Conservation (phyloP, 2,329 filamentous ascomycete genomes). For the Fusarium sp. region DNA sequence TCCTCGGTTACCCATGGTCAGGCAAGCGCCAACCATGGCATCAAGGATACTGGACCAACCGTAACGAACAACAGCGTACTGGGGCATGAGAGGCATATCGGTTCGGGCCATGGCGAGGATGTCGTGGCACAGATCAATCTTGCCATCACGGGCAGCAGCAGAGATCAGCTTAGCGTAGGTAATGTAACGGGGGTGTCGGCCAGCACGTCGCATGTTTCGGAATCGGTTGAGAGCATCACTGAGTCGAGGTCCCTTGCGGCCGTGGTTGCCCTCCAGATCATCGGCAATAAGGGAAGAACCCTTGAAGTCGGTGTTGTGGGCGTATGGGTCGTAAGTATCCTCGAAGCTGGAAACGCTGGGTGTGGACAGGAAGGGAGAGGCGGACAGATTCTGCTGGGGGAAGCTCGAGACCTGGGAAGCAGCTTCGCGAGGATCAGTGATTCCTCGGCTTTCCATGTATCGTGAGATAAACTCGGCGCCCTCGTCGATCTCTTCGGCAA, state of each 20-base stretch:
- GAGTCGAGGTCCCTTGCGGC: conserved; percentile 78
- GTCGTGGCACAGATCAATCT: conserved; percentile 85
- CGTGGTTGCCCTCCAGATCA: conserved; percentile 83
- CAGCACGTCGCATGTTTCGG: conserved; percentile 91
- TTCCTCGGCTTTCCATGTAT: conserved; percentile 68
- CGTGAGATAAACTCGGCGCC: conserved; percentile 76
- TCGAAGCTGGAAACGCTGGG: conserved; percentile 73
- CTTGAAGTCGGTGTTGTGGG: conserved; percentile 90
- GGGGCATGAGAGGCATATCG: conserved; percentile 85
- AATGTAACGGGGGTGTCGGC: conserved; percentile 93
- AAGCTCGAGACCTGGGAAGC: conserved; percentile 60
- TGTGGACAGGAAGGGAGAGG: conserved; percentile 67
- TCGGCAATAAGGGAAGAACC: conserved; percentile 92
- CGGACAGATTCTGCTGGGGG: conserved; percentile 55
- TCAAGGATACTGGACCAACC: conserved; percentile 98
- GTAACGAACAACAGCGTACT: conserved; percentile 90
- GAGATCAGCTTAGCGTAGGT: conserved; percentile 96
- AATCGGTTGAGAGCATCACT: conserved; percentile 86
- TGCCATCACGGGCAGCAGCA: conserved; percentile 86
- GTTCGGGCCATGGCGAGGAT: conserved; percentile 89
- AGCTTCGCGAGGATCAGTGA: conserved; percentile 66
- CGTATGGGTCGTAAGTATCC: conserved; percentile 92
- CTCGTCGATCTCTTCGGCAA: conserved; percentile 87
- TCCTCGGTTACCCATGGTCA: conserved; percentile 83
- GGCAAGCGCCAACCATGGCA: conserved; percentile 93